Conservation (phyloP, 257 asterid genomes). For the Ilex asprella region DNA sequence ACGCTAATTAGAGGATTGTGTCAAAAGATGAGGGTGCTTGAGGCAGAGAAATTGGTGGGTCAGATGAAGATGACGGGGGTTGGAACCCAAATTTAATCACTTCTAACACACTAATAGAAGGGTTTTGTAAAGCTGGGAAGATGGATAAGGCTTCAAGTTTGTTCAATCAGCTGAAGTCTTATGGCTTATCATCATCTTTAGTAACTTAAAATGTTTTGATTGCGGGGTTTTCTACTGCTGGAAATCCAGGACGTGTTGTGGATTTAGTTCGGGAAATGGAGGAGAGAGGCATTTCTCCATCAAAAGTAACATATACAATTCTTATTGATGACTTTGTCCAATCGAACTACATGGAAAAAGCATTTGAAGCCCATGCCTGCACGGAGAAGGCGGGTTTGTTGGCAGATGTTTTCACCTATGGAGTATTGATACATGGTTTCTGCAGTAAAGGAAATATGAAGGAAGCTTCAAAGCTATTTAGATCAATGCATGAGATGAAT, state of each 20-base stretch:
- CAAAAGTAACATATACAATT: constrained; percentile 69
- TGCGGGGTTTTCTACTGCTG: constrained; percentile 46
- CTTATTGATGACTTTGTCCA: constrained; percentile 60
- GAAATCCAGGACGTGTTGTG: constrained; percentile 27
- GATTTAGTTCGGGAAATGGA: constrained; percentile 65
- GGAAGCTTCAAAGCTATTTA: constrained; percentile 63
- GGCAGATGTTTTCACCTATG: constrained; percentile 57
- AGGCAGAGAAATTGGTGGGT: constrained; percentile 39
- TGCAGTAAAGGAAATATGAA: constrained; percentile 63
- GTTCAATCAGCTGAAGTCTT: constrained; percentile 43
- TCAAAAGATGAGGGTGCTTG: constrained; percentile 27
- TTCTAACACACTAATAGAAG: constrained; percentile 53
- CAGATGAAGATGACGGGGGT: constrained; percentile 52
- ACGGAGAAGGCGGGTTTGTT: constrained; percentile 43
- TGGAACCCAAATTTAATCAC: constrained; percentile 52
- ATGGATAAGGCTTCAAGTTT: constrained; percentile 39
- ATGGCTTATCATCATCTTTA: constrained; percentile 49
- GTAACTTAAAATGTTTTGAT: constrained; percentile 58
- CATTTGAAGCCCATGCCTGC: constrained; percentile 38
- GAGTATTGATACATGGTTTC: constrained; percentile 68
- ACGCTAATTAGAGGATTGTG: constrained; percentile 64
- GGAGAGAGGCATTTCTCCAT: constrained; percentile 57
- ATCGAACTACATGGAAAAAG: constrained; percentile 55
- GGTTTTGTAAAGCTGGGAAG: constrained; percentile 45
- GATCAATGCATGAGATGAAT: constrained; percentile 35